Base-by-base conservation (phyloP, 495 filamentous ascomycete genomes). In the Annulohypoxylon nitens region DNA sequence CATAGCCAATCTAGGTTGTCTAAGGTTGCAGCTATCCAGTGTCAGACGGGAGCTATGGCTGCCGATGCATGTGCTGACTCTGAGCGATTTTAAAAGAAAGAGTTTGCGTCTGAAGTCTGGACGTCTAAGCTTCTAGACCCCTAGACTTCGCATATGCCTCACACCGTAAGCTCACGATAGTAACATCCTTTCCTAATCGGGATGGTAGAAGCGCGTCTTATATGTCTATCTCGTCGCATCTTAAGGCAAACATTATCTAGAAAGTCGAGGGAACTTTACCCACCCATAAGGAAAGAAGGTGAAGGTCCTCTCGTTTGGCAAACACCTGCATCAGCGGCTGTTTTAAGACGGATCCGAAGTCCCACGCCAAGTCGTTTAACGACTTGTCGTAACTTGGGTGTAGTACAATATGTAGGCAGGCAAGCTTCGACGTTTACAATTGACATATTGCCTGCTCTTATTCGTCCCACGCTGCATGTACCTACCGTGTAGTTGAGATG, bases 161-260 rank as follows among this genome's bases (percentile, higher is more conserved):
- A 39, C 33, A 34, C 53, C 61, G 61, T 65, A 64, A 65, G 69
- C 26, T 53, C 58, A 54, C 70, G 59, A 72, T 72, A 20, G 51
- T 53, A 33, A 36, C 64, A 54, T 53, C 25, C 25, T 53, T 64
- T 57, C 70, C 58, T 11, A 25, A 67, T 67, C 12, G 14, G 51
- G 70, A 60, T 10, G 37, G 64, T 30, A 43, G 64, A 72, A 72
- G 70, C 70, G 63, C 64, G 69, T 62, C 34, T 20, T 47, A 65
- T 71, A 61, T 58, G 4, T 60, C 25, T 2, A 25, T 33, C 50
- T 54, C 23, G 4, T 33, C 55, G 9, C 57, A 26, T 43, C 26
- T 26, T 45, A 33, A 20, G 20, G 37, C 51, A 66, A 47, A 57
- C 63, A 66, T 36, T 30, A 36, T 57, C 25, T 26, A 41, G 14